Percentiles rank a stretch among this genome's conserved stretches.
These are phyloP conservation scores for Pichia sp. DNA, from an alignment of 1,139 yeast species.

Conservation along the genomic window DNA sequence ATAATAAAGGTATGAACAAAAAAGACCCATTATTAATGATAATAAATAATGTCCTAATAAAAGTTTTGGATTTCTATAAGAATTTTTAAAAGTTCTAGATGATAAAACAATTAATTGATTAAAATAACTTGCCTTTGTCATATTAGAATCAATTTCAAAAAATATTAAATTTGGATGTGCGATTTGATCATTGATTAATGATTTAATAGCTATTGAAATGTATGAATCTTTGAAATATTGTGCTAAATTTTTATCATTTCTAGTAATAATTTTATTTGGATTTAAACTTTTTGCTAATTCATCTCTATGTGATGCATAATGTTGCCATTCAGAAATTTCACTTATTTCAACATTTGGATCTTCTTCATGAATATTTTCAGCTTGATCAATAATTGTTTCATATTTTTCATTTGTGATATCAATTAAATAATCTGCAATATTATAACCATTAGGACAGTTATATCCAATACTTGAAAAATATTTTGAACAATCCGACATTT, in stretches of 20 bases:
- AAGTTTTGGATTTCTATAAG: constrained; percentile 85
- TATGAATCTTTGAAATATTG: constrained; percentile 25
- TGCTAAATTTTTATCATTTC: constrained; percentile 18
- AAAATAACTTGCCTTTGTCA: constrained; percentile 48
- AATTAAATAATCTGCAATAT: constrained; percentile 87
- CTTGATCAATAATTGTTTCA: constrained; percentile 27
- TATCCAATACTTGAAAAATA: constrained; percentile 74
- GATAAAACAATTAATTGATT: constrained; percentile 66
- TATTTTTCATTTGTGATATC: constrained; percentile 72
- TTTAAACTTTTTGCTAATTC: constrained; percentile 38
- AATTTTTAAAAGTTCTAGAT: constrained; percentile 83
- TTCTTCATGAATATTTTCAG: constrained; percentile 34
- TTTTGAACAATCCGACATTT: constrained; percentile 60
- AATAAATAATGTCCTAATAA: constrained; percentile 76
- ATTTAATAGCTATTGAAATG: constrained; percentile 27
- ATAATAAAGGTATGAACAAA: constrained; percentile 83
- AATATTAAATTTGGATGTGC: constrained; percentile 18
- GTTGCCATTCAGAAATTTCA: constrained; percentile 83
- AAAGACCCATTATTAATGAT: constrained; percentile 68
- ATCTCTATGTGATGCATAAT: constrained; percentile 78
- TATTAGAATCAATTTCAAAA: constrained; percentile 34
- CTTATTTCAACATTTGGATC: constrained; percentile 39
- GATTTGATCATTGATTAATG: constrained; percentile 28
- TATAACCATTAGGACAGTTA: constrained; percentile 81
- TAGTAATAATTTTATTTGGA: constrained; percentile 8